Percentiles rank a stretch among this genome's conserved stretches.
Evolutionary conservation across 106 monocot species (phyloP).

Genomic region (Chionographis japonica): DNA sequence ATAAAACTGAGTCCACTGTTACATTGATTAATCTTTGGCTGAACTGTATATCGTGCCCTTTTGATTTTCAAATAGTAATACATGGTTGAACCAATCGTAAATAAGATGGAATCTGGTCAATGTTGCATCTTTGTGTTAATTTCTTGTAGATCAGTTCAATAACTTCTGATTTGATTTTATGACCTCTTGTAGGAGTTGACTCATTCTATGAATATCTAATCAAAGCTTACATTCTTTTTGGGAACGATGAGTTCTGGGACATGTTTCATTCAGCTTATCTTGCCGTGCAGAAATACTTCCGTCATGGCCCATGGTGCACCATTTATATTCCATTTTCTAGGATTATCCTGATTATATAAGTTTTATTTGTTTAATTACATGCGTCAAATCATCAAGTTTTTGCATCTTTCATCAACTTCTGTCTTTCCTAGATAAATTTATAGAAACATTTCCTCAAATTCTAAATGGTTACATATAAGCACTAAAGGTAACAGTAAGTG

Average conservation of each 20-base stretch:
- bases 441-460: too few relatives aligned
- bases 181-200: slow-evolving; percentile 71
- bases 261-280: slow-evolving; percentile 92
- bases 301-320: slow-evolving; percentile 90
- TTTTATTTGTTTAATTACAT: neutral
- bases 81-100: neutral
- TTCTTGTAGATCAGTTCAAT: neutral
- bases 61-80: neutral
- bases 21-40: too few relatives aligned
- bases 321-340: slow-evolving; percentile 16
- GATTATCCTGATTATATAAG: too few relatives aligned
- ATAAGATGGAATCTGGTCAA: neutral
- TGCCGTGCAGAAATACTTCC: slow-evolving; percentile 87
- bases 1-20: too few relatives aligned
- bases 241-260: slow-evolving; percentile 83
- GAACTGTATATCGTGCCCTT: neutral
- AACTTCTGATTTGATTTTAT: neutral
- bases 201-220: slow-evolving; percentile 95
- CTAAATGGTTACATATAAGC: too few relatives aligned
- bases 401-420: too few relatives aligned
- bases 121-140: neutral
- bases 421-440: too few relatives aligned
- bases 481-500: too few relatives aligned
- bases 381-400: neutral
- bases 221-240: slow-evolving; percentile 91